A percentile compares a stretch with the other conserved stretches of the same genome.
Evolutionary conservation across 768 basidiomycete species (phyloP).

Genomic region (Lentinula boryana): DNA sequence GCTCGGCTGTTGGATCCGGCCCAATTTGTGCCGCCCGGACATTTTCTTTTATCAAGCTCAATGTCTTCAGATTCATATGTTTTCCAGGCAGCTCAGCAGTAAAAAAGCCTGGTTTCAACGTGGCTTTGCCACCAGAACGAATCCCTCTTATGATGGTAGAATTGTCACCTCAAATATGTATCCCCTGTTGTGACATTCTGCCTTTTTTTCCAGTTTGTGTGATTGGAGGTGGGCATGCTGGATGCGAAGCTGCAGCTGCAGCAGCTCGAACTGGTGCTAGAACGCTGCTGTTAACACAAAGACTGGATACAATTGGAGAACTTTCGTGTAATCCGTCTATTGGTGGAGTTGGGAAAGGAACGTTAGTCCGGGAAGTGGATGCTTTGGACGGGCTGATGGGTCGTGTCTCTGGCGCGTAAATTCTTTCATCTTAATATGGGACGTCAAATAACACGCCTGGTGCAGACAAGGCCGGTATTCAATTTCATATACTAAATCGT

Average conservation of each 20-base stretch:
- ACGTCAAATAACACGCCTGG: not conserved
- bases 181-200: not conserved
- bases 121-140: not conserved
- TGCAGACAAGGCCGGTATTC: constrained; percentile 80
- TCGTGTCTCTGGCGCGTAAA: constrained; percentile 59
- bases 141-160: not conserved
- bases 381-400: constrained; percentile 88
- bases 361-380: constrained; percentile 85
- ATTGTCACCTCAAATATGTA: not conserved
- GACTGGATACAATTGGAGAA: constrained; percentile 71
- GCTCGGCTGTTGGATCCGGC: no score
- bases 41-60: no score
- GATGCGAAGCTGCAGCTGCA: constrained; percentile 89
- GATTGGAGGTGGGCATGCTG: constrained; percentile 91
- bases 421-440: not conserved
- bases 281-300: constrained; percentile 79
- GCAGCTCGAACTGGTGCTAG: constrained; percentile 78
- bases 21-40: no score
- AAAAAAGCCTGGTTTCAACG: not conserved
- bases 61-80: not conserved
- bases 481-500: constrained; percentile 80
- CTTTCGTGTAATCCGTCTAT: constrained; percentile 91
- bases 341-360: constrained; percentile 90
- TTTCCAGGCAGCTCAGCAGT: not conserved
- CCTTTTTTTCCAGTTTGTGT: constrained; percentile 51